Evolutionary conservation across 345 rosid genomes (phyloP), one percentile per base, ranked within the genome.

Genomic region (Eucalyptus marginata): DNA sequence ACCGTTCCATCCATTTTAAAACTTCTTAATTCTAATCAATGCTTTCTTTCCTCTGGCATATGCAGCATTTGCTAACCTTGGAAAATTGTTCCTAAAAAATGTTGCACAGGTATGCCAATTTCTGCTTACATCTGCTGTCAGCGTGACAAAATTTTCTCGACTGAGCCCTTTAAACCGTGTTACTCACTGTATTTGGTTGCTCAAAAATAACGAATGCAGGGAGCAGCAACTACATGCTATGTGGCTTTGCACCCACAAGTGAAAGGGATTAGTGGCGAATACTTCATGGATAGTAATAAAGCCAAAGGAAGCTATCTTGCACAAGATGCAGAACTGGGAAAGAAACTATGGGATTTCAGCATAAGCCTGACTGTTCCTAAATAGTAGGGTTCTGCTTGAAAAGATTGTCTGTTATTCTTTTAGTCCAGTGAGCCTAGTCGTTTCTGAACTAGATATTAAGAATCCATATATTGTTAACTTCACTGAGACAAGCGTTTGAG

Each of bases 201-300:
- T 40, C 22, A 54, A 76, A 29, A 76, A 49, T 43, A 36, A 16
- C 49, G 2, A 80, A 54, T 91, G n/a, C 89, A 96, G 99, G 97
- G 98, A 90, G 97, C 97, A 5, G 96, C 98, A 83, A 94, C 98
- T 20, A 95, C 97, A 5, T 96, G 99, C 90, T 96, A 95, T 54
- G 94, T 94, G 17, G 97, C 98, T 36, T 89, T 96, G 92, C 95
- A 97, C 89, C 95, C 98, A 1, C 96, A 95, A 58, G 92, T 91
- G 46, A 93, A 91, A 40, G 98, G 97, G 88, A 94, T 95, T 85
- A 94, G 92, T n/a, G 96, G 96, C 14, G 93, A 94, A 88, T 96
- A 95, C 89, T 95, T 95, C 86, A 24, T 51, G 80, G 96, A 96
- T 86, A 92, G 95, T 88, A 95, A 95, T 91, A 64, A 91, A 86